These are phyloP conservation scores for Aspergillus sp. DNA, from an alignment of 2,329 filamentous ascomycete genomes.

Conservation along the genomic window DNA sequence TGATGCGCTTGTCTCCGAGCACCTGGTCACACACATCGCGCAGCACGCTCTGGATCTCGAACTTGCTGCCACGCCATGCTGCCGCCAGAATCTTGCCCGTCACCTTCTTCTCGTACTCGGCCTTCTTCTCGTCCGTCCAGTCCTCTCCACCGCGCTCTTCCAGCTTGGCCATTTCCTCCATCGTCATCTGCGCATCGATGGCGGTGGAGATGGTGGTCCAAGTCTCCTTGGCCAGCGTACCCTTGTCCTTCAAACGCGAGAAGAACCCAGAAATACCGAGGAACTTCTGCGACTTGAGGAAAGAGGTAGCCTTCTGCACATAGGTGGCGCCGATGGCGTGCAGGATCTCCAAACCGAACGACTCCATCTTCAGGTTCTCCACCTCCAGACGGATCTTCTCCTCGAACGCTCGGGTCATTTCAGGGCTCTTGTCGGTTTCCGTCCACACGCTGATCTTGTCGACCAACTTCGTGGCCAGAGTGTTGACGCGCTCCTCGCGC, in stretches of 20 bases:
- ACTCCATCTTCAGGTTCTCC: conserved; percentile 99
- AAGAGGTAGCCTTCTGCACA: conserved; percentile 78
- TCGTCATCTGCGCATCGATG: conserved; percentile 95
- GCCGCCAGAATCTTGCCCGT: conserved; percentile 98
- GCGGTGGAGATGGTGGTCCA: conserved; percentile 97
- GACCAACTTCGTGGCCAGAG: conserved; percentile 77
- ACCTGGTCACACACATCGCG: conserved; percentile 91
- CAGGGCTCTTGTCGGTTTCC: conserved; percentile 84
- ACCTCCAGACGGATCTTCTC: conserved; percentile 94
- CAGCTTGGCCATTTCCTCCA: conserved; percentile 97
- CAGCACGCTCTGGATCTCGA: conserved; percentile 95
- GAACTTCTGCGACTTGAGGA: conserved; percentile 95
- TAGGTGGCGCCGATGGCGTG: conserved; percentile 95
- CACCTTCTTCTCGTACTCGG: conserved; percentile 91
- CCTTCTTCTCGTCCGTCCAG: conserved; percentile 97
- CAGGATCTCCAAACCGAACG: conserved; percentile 92
- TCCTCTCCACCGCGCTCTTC: conserved; percentile 94
- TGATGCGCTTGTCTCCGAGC: conserved; percentile 75
- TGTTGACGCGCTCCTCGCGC: conserved; percentile 86
- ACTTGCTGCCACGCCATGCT: conserved; percentile 94
- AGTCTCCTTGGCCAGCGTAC: conserved; percentile 93
- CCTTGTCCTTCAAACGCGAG: conserved; percentile 91
- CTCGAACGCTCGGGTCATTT: conserved; percentile 86
- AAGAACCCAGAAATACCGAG: conserved; percentile 96
- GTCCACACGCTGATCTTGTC: conserved; percentile 94